Conservation (phyloP, 1,284 basidiomycete species). For the Vanrija sp. region DNA sequence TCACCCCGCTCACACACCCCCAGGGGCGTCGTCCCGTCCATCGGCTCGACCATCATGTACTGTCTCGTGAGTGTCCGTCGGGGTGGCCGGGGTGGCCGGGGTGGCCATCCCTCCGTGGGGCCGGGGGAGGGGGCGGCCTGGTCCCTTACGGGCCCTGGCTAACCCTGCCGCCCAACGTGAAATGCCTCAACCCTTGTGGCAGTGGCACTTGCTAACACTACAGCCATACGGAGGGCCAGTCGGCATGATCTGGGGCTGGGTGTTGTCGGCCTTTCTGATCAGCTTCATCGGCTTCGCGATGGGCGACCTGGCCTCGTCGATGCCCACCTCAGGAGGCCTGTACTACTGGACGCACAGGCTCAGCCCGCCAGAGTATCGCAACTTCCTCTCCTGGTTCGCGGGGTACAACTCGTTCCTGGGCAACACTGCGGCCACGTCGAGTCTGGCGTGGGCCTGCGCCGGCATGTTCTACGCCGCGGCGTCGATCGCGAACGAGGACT, state of each 20-base stretch:
- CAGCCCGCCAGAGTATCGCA: conserved; percentile 30
- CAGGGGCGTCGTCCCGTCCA: conserved; percentile 53
- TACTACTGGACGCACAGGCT: conserved; percentile 51
- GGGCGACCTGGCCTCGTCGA: conserved; percentile 33
- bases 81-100: no score
- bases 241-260: conserved; percentile 69
- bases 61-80: conserved; percentile 49
- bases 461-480: conserved; percentile 42
- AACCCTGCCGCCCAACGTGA: no score
- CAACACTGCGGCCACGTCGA: conserved; percentile 64
- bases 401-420: conserved; percentile 55
- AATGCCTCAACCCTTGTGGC: no score
- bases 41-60: conserved; percentile 53
- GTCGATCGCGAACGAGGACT: conserved; percentile 34
- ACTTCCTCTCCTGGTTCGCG: conserved; percentile 46
- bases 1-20: not conserved
- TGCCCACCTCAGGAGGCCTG: conserved; percentile 44
- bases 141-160: no score
- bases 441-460: conserved; percentile 63
- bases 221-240: conserved; percentile 57
- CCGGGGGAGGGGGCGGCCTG: no score
- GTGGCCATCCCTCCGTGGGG: no score
- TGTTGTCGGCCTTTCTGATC: conserved; percentile 43
- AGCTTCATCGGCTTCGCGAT: conserved; percentile 62
- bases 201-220: conserved; percentile 46